Percentiles rank a stretch among this genome's conserved stretches.
Evolutionary conservation across 208 protist species (phyloP).

Genomic region (Porcisia deanei): DNA sequence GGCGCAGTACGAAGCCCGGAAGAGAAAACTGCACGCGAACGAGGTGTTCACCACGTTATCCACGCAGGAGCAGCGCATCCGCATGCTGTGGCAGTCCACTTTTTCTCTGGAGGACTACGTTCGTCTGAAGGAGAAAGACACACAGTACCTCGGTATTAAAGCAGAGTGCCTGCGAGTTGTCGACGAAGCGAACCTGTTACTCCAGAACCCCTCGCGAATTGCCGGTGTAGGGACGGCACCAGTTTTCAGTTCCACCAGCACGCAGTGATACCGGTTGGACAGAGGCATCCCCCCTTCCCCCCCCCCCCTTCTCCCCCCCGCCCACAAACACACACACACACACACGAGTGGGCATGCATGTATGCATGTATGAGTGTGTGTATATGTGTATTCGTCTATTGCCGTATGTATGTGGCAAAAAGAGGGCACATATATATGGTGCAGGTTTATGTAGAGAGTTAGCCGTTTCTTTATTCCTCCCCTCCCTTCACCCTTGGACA

Average conservation of each 20-base stretch:
- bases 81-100: constrained; percentile 84
- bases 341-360: too few relatives aligned
- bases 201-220: constrained; percentile 64
- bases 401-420: neutral
- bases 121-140: constrained; percentile 86
- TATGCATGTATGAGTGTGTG: neutral
- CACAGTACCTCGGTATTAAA: constrained; percentile 82
- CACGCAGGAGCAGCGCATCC: constrained; percentile 85
- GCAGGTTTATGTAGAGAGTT: neutral
- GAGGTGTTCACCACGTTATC: constrained; percentile 55
- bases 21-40: constrained; percentile 56
- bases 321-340: neutral
- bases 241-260: constrained; percentile 14
- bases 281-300: neutral
- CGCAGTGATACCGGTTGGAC: neutral
- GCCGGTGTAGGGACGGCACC: constrained; percentile 21
- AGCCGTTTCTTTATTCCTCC: neutral
- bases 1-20: constrained; percentile 47
- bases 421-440: neutral
- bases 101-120: constrained; percentile 91
- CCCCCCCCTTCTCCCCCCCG: neutral
- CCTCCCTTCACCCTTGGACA: neutral
- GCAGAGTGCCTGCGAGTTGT: constrained; percentile 82
- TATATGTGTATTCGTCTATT: neutral
- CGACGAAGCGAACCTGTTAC: constrained; percentile 81